Base-by-base conservation (phyloP, 345 rosid genomes). In the Arabidopsis arenosa region DNA sequence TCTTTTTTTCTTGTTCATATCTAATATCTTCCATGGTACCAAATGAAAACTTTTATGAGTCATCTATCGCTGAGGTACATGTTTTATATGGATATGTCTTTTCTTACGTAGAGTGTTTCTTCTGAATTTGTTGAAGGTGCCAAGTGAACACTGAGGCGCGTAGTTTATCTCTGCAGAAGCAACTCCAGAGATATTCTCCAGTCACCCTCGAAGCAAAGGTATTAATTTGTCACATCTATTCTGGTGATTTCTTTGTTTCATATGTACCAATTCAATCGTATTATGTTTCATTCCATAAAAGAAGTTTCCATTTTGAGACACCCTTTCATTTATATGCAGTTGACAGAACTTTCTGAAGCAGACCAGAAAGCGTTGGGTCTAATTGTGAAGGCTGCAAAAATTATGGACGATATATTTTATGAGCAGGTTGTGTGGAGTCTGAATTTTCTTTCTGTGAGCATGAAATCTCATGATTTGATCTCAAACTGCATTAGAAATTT, bases 201-300 rank as follows among this genome's bases (percentile, higher is more conserved):
- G 93, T 89, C 85, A 75, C 95, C 62, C 89, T 94, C 5, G 67
- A 73, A 81, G 87, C 88, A 43, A 88, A 92, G 86, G 98, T 93
- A 68, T 32, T 12, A 15, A 51, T 10, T 71, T 64, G 0, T 28
- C 63, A 64, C 53, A 77, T 23, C 15, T 43, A 8, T 63, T 62
- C 33, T 62, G 35, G 35, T 45, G 33, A 12, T 28, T 54, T 63
- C 13, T 32, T 63, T 70, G 44, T 70, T 70, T 56, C 47, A 18
- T 21, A 36, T 44, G 40, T 17, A 62, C 43, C 64, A 26, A 15
- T 52, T 32, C 54, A 41, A 44, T 54, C 33, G 48, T 26, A 32
- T 26, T 47, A 11, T 28, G 32, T 23, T 54, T 49, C 52, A 18
- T 43, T 47, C 39, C 41, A 10, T 65, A 37, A 35, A 35, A 14